phyloP scores from a whole-genome alignment of 441 rosid species.

The Pelargonium fulgidum region DNA sequence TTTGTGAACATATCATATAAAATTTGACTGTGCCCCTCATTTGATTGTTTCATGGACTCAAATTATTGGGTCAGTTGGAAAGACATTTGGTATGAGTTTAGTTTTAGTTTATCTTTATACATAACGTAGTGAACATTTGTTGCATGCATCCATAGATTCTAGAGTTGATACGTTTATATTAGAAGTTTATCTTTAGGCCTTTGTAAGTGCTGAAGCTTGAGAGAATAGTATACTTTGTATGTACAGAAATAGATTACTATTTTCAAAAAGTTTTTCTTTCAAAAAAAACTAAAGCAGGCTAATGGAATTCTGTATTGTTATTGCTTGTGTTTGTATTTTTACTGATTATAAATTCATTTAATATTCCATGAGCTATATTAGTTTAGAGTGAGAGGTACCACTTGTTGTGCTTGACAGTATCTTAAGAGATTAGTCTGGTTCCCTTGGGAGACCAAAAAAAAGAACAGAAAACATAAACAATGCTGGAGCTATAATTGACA shows the following conservation, averaged over 20 bases:
- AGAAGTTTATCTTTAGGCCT: neutral
- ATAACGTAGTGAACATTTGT: neutral
- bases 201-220: neutral
- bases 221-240: neutral
- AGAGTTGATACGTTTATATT: neutral
- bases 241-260: neutral
- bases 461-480: neutral
- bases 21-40: neutral
- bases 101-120: neutral
- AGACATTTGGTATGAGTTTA: neutral
- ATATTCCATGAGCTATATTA: no score
- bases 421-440: no score
- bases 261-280: neutral
- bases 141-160: neutral
- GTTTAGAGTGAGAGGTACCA: no score
- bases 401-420: no score
- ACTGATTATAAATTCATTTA: no score
- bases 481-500: neutral
- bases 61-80: neutral
- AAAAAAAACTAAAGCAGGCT: neutral
- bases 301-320: neutral
- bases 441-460: neutral
- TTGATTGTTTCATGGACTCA: neutral
- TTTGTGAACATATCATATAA: neutral
- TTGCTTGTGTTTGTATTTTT: no score